Evolutionary conservation across 352 stramenopile species (phyloP), one percentile per base, ranked within the genome.

Genomic region (Phytophthora sp.): DNA sequence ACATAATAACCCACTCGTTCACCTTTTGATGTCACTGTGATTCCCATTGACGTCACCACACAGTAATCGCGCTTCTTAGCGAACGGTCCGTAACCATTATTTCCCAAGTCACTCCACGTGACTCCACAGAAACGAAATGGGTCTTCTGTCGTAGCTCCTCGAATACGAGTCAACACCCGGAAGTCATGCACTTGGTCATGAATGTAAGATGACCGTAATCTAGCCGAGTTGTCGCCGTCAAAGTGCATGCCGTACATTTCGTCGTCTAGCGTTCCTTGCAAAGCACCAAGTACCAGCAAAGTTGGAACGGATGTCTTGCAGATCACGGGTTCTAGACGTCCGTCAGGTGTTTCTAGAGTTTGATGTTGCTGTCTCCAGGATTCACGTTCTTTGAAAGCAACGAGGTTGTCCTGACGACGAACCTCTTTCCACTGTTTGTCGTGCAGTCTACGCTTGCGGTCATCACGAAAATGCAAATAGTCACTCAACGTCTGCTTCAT

Each of bases 251-350:
- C 81, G 31, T 86, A 90, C 56, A 88, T 74, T 17, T 73, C 68
- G 37, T 90, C 78, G 24, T 90, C 78, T 6, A 90, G 42, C 21
- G 69, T 77, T n/a, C 81, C 81, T 24, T 83, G 65, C 7, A 83
- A 54, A 24, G 68, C 72, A 21, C 78, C 81, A 6, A 77, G 57
- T 10, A 74, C 65, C 13, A 84, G 20, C 18, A 81, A 32, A 8
- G 51, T 72, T 8, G 64, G 64, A 18, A 62, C 63, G 7, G 64
- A 79, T 31, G 34, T 54, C 54, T 74, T 71, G 24, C 51, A 69
- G 5, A 58, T 10, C 0, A 66, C 50, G 0, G 41, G 58, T 30
- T 76, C 63, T 5, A 67, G 35, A 20, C 46, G 49, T 21, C 60
- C 54, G 18, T 62, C 51, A 20, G 51, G 51, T 10, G 66, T 67